Evolutionary conservation across 441 rosid genomes (phyloP), one percentile per base, ranked within the genome.

Genomic region (Aleurites moluccanus): DNA sequence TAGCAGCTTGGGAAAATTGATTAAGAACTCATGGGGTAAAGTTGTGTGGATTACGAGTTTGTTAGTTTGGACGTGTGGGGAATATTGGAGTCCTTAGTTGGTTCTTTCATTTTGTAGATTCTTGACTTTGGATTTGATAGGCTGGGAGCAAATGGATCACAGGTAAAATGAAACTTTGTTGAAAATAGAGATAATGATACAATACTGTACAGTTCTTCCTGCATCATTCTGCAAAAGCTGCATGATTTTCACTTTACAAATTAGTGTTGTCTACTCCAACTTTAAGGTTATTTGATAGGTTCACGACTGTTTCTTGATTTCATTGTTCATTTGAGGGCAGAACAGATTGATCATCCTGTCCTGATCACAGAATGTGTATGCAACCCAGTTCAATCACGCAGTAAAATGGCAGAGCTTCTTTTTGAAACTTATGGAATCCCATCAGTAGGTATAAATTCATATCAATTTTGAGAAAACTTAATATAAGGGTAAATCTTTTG

Each of bases 401-500:
- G 97, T 84, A 94, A 90, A 89, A 94, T 94, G 97, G 94, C 98
- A 57, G 97, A 94, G 84, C 93, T 94, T 75, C 94, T 94, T 56
- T 94, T 92, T 80, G 96, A 92, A 74, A 90, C 98, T 67, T 92
- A 92, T 80, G 98, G 99, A 75, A 94, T 92, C 82, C 99, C 98
- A 83, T 86, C 97, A 69, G 82, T 94, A 79, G 97, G 97, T 94
- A 92, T 42, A 61, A 56, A 25, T 18, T 49, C 1, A 38, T 72
- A 55, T 47, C 10, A 3, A 4, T 21, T 69, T 25, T 60, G n/a
- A 27, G n/a, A n/a, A 50, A 33, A 27, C 49, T 57, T 65, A 47
- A 20, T 74, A 14, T 30, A 45, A 49, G 21, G 21, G 65, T 35
- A 30, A 47, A 72, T 9, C 38, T 18, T 67, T 35, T 18, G 28